phyloP scores from a whole-genome alignment of 495 filamentous ascomycete genomes.

The Aspergillus nanangensis region DNA sequence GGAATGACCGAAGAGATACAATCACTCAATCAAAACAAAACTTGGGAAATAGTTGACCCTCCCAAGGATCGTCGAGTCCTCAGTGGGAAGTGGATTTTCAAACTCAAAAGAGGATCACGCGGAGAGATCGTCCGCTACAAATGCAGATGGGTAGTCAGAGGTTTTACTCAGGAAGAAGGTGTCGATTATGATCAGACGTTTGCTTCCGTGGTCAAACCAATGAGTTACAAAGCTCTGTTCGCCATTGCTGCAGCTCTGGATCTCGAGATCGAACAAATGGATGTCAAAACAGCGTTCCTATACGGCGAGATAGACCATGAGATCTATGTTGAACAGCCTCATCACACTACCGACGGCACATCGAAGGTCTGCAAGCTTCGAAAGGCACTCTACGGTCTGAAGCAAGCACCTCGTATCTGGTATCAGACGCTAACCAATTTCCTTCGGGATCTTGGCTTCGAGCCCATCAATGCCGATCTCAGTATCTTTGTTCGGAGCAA shows the following conservation, averaged over 20 bases:
- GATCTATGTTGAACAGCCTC: conserved; percentile 25
- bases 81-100: neutral
- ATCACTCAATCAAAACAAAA: neutral
- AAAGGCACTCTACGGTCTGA: conserved; percentile 26
- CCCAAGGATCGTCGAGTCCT: neutral
- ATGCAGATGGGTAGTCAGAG: neutral
- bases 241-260: conserved; percentile 18
- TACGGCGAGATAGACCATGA: conserved; percentile 22
- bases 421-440: conserved; percentile 28
- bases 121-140: neutral
- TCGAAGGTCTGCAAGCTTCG: conserved; percentile 18
- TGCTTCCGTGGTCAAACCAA: neutral
- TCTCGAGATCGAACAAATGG: conserved; percentile 27
- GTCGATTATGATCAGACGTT: neutral
- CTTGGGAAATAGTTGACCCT: neutral
- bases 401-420: conserved; percentile 33
- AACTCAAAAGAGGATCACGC: neutral
- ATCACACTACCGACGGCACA: conserved; percentile 12
- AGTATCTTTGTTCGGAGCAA: neutral
- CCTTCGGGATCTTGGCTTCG: conserved; percentile 24
- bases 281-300: conserved; percentile 28
- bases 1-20: neutral
- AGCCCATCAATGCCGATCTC: neutral
- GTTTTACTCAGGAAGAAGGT: neutral
- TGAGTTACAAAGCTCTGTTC: conserved; percentile 9